Evolutionary conservation across 345 rosid genomes (phyloP).

Genomic region (Sonneratia caseolaris): DNA sequence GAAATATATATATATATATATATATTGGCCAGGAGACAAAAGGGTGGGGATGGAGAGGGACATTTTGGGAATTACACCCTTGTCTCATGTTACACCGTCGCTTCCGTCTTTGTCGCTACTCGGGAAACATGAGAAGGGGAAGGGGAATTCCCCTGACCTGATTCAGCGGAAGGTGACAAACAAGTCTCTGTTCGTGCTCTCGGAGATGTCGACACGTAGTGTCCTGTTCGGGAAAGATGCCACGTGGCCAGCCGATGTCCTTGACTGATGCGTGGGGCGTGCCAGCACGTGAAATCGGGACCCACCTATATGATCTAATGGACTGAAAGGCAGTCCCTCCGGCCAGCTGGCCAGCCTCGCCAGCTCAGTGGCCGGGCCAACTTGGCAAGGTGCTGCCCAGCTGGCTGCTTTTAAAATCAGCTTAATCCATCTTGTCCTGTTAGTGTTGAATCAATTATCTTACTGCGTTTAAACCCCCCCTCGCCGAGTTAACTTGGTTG

Average conservation of each 20-base stretch:
- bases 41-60: neutral
- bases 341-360: no score
- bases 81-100: neutral
- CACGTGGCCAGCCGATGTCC: neutral
- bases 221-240: neutral
- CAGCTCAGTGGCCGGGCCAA: no score
- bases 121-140: neutral
- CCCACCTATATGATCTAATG: no score
- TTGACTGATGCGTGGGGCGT: neutral
- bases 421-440: no score
- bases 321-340: no score
- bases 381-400: no score
- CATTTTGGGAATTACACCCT: neutral
- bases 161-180: constrained; percentile 2
- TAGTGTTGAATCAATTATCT: no score
- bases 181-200: neutral
- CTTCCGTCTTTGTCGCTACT: constrained; percentile 2
- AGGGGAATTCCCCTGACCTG: constrained; percentile 3
- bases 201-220: constrained; percentile 4
- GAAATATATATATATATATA: no score
- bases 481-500: no score
- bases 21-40: neutral
- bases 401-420: no score
- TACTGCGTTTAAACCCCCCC: no score
- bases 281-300: neutral